Conservation (phyloP, 2,329 filamentous ascomycete species). For the Lithohypha guttulata region DNA sequence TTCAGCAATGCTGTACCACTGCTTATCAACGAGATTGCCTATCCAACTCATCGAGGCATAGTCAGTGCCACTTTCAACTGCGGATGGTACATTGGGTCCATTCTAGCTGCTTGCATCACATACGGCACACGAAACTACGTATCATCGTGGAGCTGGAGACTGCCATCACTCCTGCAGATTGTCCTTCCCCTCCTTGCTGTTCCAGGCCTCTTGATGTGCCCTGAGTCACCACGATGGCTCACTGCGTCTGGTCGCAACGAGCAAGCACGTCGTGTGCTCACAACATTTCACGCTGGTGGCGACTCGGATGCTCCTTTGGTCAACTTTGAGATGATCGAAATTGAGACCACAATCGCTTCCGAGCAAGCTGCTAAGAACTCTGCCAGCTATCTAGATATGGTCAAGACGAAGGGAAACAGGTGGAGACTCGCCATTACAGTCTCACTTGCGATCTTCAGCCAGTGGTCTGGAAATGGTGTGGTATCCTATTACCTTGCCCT, state of each 20-base stretch:
- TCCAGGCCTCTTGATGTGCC: constrained; percentile 42
- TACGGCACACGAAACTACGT: constrained; percentile 34
- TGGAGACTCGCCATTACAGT: constrained; percentile 43
- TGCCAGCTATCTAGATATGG: constrained; percentile 45
- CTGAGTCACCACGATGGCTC: constrained; percentile 54
- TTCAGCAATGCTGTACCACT: too few relatives aligned
- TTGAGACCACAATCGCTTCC: constrained; percentile 26
- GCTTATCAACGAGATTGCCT: constrained; percentile 54
- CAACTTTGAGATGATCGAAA: constrained; percentile 26
- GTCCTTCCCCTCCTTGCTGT: constrained; percentile 39
- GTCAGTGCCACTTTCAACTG: constrained; percentile 50
- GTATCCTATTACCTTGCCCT: constrained; percentile 47
- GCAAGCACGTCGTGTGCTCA: constrained; percentile 46
- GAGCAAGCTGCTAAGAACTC: constrained; percentile 28
- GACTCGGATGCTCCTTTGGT: constrained; percentile 26
- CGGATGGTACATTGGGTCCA: constrained; percentile 40
- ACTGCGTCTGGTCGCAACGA: constrained; percentile 49
- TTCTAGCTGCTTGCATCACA: constrained; percentile 45
- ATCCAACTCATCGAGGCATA: constrained; percentile 51
- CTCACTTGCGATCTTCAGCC: constrained; percentile 43
- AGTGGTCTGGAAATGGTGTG: constrained; percentile 29
- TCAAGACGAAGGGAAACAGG: constrained; percentile 36
- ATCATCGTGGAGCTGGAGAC: constrained; percentile 43
- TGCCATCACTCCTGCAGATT: constrained; percentile 46
- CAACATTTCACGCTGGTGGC: constrained; percentile 48